Evolutionary conservation across 2,329 filamentous ascomycete species (phyloP), one percentile per base, ranked within the genome.

Genomic region (Camillea tinctor): DNA sequence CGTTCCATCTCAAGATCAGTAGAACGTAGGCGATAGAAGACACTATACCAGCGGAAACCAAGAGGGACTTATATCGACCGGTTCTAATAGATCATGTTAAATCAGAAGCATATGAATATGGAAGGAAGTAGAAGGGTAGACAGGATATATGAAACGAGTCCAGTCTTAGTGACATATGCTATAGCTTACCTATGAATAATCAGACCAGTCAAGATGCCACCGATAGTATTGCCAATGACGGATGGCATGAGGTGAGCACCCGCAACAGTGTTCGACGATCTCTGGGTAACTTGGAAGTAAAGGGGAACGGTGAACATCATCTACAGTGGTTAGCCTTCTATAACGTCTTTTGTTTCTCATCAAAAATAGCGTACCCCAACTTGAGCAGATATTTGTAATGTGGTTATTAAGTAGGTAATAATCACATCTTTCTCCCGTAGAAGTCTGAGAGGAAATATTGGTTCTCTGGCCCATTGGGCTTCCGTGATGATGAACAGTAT

Each of bases 271-370:
- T 82, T 84, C 0, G 83, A 85, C 1, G 80, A 81, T 1, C 79
- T 75, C 9, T 81, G 75, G 0, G 87, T 87, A 1, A 88, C 81
- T 58, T 88, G 85, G 64, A 91, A 91, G 73, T 91, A 91, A 0
- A 91, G 73, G 0, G 88, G 88, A 0, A 90, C 81, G 0, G 82
- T 81, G 54, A 86, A 87, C 83, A 89, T 86, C 71, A 86, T 78
- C 72, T 79, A 60, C 44, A 19, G 52, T 52, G 8, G 64, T 67
- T 1, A 66, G 60, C 55, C 52, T 61, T n/a, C 15, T 40, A 30
- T 40, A 9, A 60, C 9, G 54, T 17, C 9, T 44, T n/a, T n/a
- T 1, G 4, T 66, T 61, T 7, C 6, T 30, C 13, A 30, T 7
- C 7, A 5, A 23, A 26, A 48, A 7, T 61, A 61, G 1, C 77